A percentile compares a stretch with the other conserved stretches of the same genome.
phyloP scores from a whole-genome alignment of 2,329 filamentous ascomycete species.

The Colletotrichum somersetense region DNA sequence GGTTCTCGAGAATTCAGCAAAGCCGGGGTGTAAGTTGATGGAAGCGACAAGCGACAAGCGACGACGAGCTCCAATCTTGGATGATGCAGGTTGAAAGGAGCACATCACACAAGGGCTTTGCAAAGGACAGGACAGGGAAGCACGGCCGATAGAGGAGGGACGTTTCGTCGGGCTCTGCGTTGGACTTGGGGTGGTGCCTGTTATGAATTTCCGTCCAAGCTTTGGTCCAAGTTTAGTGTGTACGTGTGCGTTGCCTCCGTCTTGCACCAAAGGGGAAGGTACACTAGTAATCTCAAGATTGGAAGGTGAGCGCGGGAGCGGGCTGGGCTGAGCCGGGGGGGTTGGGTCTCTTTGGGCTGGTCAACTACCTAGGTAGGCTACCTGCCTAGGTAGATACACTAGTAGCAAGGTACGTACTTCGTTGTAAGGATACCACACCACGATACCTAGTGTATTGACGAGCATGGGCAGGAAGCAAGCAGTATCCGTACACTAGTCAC shows the following conservation, averaged over 20 bases:
- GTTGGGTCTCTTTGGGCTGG: constrained; percentile 21
- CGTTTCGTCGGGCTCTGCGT: constrained; percentile 32
- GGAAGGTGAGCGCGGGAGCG: constrained; percentile 33
- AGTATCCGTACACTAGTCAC: background rate
- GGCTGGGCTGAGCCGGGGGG: constrained; percentile 38
- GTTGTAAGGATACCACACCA: too few relatives aligned
- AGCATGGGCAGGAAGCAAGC: background rate
- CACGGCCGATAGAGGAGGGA: constrained; percentile 23
- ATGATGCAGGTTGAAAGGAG: constrained; percentile 32
- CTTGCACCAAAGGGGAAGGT: constrained; percentile 6
- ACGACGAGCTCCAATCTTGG: constrained; percentile 29
- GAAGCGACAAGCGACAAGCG: constrained; percentile 47
- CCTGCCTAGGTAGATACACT: too few relatives aligned
- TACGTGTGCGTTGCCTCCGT: constrained; percentile 12
- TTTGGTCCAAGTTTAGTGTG: constrained; percentile 16
- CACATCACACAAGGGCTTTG: background rate
- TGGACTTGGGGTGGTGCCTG: constrained; percentile 17
- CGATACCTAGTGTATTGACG: background rate
- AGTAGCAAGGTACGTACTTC: too few relatives aligned
- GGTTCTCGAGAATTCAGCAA: background rate
- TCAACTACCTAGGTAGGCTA: too few relatives aligned
- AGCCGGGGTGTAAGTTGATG: constrained; percentile 66
- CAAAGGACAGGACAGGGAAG: constrained; percentile 32
- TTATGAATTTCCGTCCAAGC: constrained; percentile 12
- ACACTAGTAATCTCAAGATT: constrained; percentile 30